Evolutionary conservation across 2,329 filamentous ascomycete genomes (phyloP).

Genomic region (Gaeumannomyces sp.): DNA sequence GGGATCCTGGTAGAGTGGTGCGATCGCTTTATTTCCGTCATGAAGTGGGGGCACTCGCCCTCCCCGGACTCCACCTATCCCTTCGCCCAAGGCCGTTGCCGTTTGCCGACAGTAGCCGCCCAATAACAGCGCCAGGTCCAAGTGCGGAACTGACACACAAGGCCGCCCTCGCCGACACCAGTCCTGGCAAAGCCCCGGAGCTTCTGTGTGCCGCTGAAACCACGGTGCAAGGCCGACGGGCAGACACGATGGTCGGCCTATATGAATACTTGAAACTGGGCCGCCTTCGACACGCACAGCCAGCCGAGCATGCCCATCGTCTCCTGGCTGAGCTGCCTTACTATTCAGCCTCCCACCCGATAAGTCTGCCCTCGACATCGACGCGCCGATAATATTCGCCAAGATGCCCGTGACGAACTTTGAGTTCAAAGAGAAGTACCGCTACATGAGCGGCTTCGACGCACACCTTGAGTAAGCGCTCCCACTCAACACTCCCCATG

Average conservation of each 20-base stretch:
- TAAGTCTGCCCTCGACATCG: too few species aligned
- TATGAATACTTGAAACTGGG: neutral
- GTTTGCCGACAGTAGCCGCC: neutral
- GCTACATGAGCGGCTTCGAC: conserved; percentile 72
- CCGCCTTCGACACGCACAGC: neutral
- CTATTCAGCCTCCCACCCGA: neutral
- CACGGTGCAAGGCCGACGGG: neutral
- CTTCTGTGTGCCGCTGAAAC: neutral
- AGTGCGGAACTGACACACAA: neutral
- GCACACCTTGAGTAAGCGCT: conserved; percentile 63
- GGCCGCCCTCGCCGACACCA: neutral
- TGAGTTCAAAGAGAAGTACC: conserved; percentile 51
- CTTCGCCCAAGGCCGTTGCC: neutral
- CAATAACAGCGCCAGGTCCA: neutral
- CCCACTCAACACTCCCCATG: neutral
- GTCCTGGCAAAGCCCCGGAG: neutral
- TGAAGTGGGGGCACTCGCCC: too few species aligned
- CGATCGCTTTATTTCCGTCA: neutral
- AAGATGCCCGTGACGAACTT: conserved; percentile 45
- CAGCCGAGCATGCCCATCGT: neutral
- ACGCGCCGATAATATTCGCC: neutral
- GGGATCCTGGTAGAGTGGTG: neutral
- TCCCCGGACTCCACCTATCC: neutral
- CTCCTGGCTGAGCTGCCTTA: neutral
- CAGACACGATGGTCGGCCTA: neutral